phyloP scores from a whole-genome alignment of 2,329 filamentous ascomycete genomes.

The Penicillium aurantiogriseum region DNA sequence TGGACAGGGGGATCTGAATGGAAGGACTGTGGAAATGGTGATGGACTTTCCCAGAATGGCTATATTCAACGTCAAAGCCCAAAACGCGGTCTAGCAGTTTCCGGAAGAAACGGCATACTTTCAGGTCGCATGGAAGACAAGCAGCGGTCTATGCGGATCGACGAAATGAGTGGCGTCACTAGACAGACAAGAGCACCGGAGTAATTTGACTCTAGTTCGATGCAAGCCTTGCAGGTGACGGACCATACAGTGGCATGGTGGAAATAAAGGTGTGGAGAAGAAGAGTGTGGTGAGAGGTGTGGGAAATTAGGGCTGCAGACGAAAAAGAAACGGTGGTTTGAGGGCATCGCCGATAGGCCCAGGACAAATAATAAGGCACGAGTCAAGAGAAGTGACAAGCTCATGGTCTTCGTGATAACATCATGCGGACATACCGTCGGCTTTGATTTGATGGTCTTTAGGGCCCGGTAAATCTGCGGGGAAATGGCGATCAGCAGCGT shows the following conservation, averaged over 20 bases:
- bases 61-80: conserved; percentile 4
- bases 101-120: background rate
- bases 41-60: conserved; percentile 1
- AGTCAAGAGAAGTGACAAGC: conserved; percentile 11
- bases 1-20: background rate
- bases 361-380: background rate
- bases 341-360: conserved; percentile 1
- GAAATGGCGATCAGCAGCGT: conserved; percentile 19
- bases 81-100: conserved; percentile 11
- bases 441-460: background rate
- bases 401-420: conserved; percentile 16
- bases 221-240: conserved; percentile 18
- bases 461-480: conserved; percentile 15
- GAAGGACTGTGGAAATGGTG: background rate
- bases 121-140: conserved; percentile 22
- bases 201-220: conserved; percentile 1
- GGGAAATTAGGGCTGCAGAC: background rate
- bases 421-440: conserved; percentile 19
- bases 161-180: conserved; percentile 9
- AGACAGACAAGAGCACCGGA: background rate
- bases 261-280: conserved; percentile 25
- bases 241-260: conserved; percentile 17
- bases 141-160: conserved; percentile 25
- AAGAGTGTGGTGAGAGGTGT: conserved; percentile 2
- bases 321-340: conserved; percentile 1